Percentiles rank a stretch among this genome's conserved stretches.
Evolutionary conservation across 352 stramenopile genomes (phyloP).

Genomic region (Pythium chondricola): DNA sequence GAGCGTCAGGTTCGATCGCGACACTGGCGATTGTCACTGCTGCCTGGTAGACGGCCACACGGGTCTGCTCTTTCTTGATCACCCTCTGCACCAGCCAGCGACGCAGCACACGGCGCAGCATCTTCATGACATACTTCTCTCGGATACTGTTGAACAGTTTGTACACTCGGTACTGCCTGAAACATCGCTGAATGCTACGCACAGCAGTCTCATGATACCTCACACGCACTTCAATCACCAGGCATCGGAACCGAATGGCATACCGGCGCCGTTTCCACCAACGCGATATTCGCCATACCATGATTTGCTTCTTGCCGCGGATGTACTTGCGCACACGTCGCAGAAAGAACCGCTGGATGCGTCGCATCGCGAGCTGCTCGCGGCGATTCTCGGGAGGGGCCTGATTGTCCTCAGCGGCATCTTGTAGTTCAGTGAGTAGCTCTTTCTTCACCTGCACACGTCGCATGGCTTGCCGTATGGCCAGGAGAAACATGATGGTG

Average conservation of each 20-base stretch:
- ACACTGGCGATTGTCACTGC: slow-evolving; percentile 2
- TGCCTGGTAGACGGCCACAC: slow-evolving; percentile 22
- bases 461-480: slow-evolving; percentile 25
- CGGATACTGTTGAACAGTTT: slow-evolving; percentile 21
- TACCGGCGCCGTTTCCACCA: slow-evolving; percentile 36
- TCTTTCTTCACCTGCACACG: slow-evolving; percentile 31
- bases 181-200: slow-evolving; percentile 41
- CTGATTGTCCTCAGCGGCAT: slow-evolving; percentile 32
- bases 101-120: slow-evolving; percentile 25
- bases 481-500: slow-evolving; percentile 29
- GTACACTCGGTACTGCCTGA: slow-evolving; percentile 23
- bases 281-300: slow-evolving; percentile 32
- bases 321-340: slow-evolving; percentile 37
- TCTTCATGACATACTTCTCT: slow-evolving; percentile 32
- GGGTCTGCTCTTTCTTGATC: slow-evolving; percentile 33
- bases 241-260: slow-evolving; percentile 22
- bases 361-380: slow-evolving; percentile 19
- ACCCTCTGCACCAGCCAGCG: slow-evolving; percentile 43
- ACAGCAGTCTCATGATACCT: slow-evolving; percentile 21
- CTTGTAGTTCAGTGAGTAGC: slow-evolving; percentile 28
- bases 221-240: slow-evolving; percentile 5
- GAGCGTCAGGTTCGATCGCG: slow-evolving; percentile 8
- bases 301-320: slow-evolving; percentile 36
- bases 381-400: neutral
- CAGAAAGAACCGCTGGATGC: slow-evolving; percentile 49